Evolutionary conservation across 2,329 filamentous ascomycete genomes (phyloP).

Genomic region (Colletotrichum neosansevieriae): DNA sequence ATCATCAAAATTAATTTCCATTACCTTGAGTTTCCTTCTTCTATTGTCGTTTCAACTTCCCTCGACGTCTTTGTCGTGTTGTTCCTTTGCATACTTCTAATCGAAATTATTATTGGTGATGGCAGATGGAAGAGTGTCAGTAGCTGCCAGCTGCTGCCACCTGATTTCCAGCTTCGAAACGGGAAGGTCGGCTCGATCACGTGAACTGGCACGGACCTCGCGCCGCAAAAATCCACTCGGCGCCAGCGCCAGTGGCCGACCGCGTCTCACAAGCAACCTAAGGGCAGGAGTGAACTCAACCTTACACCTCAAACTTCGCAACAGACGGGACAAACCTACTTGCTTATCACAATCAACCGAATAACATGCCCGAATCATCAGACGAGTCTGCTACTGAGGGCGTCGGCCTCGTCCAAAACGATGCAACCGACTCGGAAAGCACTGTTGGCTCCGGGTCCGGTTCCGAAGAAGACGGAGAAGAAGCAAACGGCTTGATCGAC

Average conservation of each 20-base stretch:
- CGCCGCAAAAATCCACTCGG: slow-evolving; percentile 6
- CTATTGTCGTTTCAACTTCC: too few species aligned
- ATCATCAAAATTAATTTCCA: too few species aligned
- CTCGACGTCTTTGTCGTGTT: too few species aligned
- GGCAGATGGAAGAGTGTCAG: not conserved
- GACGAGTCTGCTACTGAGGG: slow-evolving; percentile 31
- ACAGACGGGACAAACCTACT: not conserved
- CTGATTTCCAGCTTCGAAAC: not conserved
- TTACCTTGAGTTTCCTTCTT: too few species aligned
- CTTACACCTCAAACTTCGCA: not conserved
- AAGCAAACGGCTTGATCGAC: slow-evolving; percentile 29
- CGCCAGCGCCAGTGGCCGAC: not conserved
- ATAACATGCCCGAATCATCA: slow-evolving; percentile 30
- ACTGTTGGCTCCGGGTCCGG: slow-evolving; percentile 17
- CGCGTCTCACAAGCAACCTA: not conserved
- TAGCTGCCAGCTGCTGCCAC: not conserved
- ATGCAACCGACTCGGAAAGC: slow-evolving; percentile 27
- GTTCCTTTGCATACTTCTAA: too few species aligned
- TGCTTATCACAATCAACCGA: not conserved
- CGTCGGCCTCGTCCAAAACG: slow-evolving; percentile 34
- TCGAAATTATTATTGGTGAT: too few species aligned
- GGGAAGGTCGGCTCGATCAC: not conserved
- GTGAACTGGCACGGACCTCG: slow-evolving; percentile 6
- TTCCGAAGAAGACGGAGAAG: not conserved
- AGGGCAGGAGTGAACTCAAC: too few species aligned